A percentile compares a stretch with the other conserved stretches of the same genome.
These are phyloP conservation scores for Colletotrichum graminicola DNA, from an alignment of 2,329 filamentous ascomycete species.

Conservation along the genomic window DNA sequence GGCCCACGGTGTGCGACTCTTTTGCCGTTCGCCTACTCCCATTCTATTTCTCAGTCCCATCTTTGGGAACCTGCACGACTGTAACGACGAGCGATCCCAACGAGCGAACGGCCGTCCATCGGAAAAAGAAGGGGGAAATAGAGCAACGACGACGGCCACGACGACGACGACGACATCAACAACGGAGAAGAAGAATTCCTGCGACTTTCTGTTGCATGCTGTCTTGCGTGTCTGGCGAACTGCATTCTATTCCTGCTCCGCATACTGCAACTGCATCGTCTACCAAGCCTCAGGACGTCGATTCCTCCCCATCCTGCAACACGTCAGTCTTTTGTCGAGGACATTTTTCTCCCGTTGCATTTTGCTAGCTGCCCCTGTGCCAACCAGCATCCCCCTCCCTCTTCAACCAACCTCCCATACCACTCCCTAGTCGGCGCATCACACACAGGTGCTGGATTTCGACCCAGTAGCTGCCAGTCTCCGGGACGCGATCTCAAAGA, in stretches of 20 bases:
- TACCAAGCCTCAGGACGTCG: not conserved
- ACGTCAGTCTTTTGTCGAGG: constrained; percentile 30
- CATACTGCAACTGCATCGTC: constrained; percentile 26
- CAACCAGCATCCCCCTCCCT: constrained; percentile 33
- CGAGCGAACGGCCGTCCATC: constrained; percentile 34
- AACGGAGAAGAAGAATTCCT: constrained; percentile 9
- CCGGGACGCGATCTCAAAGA: constrained; percentile 23
- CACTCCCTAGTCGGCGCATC: constrained; percentile 22
- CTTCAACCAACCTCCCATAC: constrained; percentile 17
- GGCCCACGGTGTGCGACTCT: constrained; percentile 36
- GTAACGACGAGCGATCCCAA: constrained; percentile 31
- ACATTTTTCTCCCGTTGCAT: constrained; percentile 22
- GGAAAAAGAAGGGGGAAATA: not conserved
- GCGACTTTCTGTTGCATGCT: constrained; percentile 31
- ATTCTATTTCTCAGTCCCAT: constrained; percentile 29
- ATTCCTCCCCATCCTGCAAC: constrained; percentile 4
- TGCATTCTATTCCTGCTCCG: constrained; percentile 1
- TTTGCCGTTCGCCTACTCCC: constrained; percentile 31
- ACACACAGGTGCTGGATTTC: constrained; percentile 33
- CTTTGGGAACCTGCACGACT: constrained; percentile 32
- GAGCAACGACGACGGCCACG: no score
- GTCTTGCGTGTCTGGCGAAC: constrained; percentile 21
- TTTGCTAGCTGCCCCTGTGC: constrained; percentile 30
- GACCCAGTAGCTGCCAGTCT: constrained; percentile 26
- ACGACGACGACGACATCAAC: not conserved